These are phyloP conservation scores for Stipa capillata DNA, from an alignment of 176 grass and related monocot genomes.

Conservation along the genomic window DNA sequence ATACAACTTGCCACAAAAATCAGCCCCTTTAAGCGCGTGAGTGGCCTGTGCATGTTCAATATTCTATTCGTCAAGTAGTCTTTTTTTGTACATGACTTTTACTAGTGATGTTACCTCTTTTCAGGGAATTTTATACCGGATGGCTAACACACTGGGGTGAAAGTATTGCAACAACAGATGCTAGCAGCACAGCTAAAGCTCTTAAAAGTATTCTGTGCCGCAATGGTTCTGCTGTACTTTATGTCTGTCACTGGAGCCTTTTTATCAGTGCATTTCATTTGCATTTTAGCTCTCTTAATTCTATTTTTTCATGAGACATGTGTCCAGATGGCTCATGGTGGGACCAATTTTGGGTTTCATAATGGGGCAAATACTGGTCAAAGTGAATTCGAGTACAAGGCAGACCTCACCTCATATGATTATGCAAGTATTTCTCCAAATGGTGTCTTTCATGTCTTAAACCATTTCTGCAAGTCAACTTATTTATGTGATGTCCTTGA, in stretches of 20 bases:
- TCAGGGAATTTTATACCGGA: conserved; percentile 97
- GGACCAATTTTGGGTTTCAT: conserved; percentile 93
- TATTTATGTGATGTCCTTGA: conserved; percentile 20
- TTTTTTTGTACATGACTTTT: not conserved
- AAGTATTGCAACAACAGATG: conserved; percentile 52
- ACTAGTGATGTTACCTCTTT: conserved; percentile 6
- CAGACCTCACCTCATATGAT: conserved; percentile 93
- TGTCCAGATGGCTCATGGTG: conserved; percentile 97
- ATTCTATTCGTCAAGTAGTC: not conserved
- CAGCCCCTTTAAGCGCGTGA: conserved; percentile 80
- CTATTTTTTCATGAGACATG: conserved; percentile 23
- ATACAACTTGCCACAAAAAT: conserved; percentile 86
- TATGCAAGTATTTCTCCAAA: conserved; percentile 51
- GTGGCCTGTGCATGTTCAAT: conserved; percentile 20
- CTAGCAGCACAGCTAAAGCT: conserved; percentile 50
- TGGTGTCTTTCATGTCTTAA: not conserved
- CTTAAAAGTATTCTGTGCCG: conserved; percentile 67
- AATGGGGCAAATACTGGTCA: conserved; percentile 97
- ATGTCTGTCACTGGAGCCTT: conserved; percentile 54
- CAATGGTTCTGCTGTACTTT: conserved; percentile 94
- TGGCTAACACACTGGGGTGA: conserved; percentile 98
- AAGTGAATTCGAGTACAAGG: conserved; percentile 79
- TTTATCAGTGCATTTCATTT: conserved; percentile 28
- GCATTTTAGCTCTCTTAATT: conserved; percentile 9
- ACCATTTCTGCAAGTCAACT: not conserved